Conservation (phyloP, 495 filamentous ascomycete genomes). For the Penicillium psychrofluorescens region DNA sequence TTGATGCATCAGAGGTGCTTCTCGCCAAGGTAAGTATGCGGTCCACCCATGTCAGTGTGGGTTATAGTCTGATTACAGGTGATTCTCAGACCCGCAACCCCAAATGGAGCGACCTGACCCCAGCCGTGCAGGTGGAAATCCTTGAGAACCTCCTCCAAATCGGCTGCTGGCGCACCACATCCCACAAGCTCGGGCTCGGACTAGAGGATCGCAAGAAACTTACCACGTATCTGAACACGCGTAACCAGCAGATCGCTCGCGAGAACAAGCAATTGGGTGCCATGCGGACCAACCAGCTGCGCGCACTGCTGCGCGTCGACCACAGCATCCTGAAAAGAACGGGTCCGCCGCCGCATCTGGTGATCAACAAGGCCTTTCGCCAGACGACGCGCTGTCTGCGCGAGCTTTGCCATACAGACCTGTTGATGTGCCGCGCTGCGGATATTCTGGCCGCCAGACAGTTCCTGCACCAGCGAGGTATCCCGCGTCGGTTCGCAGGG, state of each 20-base stretch:
- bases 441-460: constrained; percentile 22
- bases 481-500: constrained; percentile 22
- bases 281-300: constrained; percentile 27
- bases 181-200: constrained; percentile 19
- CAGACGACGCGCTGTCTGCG: constrained; percentile 6
- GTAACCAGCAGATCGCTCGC: constrained; percentile 15
- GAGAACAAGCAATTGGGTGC: constrained; percentile 20
- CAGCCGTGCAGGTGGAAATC: constrained; percentile 29
- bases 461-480: constrained; percentile 17
- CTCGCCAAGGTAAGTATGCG: constrained; percentile 6
- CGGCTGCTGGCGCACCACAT: constrained; percentile 8
- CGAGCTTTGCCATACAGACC: constrained; percentile 5
- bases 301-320: constrained; percentile 19
- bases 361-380: constrained; percentile 13
- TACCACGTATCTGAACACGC: constrained; percentile 5
- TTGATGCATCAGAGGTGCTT: constrained; percentile 2
- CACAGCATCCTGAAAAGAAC: constrained; percentile 13
- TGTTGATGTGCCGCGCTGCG: constrained; percentile 15
- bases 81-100: constrained; percentile 6
- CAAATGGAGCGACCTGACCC: constrained; percentile 28
- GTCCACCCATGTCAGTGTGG: neutral
- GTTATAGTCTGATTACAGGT: neutral
- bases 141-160: constrained; percentile 21
- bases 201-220: constrained; percentile 11
- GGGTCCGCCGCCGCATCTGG: constrained; percentile 9